phyloP scores from a whole-genome alignment of 768 basidiomycete species.

The Cystoderma amianthinum region DNA sequence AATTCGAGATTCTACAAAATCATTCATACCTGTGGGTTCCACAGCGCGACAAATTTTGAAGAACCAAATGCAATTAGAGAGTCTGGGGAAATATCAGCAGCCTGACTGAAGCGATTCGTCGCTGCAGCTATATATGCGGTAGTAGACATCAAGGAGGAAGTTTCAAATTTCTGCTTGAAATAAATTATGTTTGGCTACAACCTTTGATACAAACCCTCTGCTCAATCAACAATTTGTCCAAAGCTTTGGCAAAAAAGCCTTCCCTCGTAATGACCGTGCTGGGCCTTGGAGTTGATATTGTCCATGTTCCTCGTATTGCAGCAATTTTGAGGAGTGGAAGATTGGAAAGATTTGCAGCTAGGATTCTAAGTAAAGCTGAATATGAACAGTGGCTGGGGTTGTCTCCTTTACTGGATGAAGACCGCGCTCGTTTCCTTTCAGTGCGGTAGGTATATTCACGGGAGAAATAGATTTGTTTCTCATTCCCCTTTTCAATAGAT shows the following conservation, averaged over 20 bases:
- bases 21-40: constrained; percentile 29
- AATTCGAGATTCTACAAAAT: constrained; percentile 1
- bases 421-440: constrained; percentile 50
- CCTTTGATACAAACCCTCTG: constrained; percentile 4
- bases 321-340: constrained; percentile 44
- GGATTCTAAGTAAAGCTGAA: constrained; percentile 58
- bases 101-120: constrained; percentile 39
- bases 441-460: constrained; percentile 51
- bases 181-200: constrained; percentile 4
- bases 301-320: constrained; percentile 60
- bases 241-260: background rate
- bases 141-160: constrained; percentile 12
- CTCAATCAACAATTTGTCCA: no score
- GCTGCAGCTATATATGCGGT: constrained; percentile 38
- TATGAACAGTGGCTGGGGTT: constrained; percentile 23
- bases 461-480: background rate
- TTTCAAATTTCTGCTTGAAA: constrained; percentile 2
- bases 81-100: constrained; percentile 38
- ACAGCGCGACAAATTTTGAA: constrained; percentile 35
- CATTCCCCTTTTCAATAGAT: constrained; percentile 34
- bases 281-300: constrained; percentile 73
- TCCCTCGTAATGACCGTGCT: constrained; percentile 45
- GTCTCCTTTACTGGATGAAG: constrained; percentile 15
- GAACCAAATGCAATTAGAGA: constrained; percentile 41
- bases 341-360: constrained; percentile 38